These are phyloP conservation scores for Aspergillus quadrilineatus DNA, from an alignment of 2,329 filamentous ascomycete genomes.

Conservation along the genomic window DNA sequence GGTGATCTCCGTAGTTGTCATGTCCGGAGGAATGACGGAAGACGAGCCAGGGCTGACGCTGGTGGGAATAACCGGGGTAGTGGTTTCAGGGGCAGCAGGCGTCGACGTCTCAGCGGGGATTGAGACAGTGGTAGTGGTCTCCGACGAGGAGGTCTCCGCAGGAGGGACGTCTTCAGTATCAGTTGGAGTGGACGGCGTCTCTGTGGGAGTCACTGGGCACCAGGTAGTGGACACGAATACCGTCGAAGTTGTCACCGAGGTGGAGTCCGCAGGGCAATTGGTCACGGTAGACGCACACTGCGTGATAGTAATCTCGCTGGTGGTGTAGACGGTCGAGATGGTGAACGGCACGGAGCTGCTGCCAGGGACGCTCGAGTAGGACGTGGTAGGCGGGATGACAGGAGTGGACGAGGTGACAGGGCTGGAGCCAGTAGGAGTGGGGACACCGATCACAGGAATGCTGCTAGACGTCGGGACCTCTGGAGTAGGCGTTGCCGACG, in stretches of 20 bases:
- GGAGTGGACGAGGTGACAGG: constrained; percentile 22
- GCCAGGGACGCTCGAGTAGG: constrained; percentile 18
- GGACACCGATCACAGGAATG: constrained; percentile 11
- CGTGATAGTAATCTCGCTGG: constrained; percentile 39
- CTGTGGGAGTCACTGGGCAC: constrained; percentile 48
- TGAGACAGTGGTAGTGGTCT: constrained; percentile 10
- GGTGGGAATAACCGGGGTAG: not conserved
- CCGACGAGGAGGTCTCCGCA: constrained; percentile 13
- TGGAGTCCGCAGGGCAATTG: constrained; percentile 54
- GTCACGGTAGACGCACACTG: constrained; percentile 41
- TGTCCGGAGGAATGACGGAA: constrained; percentile 7
- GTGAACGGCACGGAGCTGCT: constrained; percentile 29
- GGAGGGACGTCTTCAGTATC: constrained; percentile 12
- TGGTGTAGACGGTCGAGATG: constrained; percentile 41
- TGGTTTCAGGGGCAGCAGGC: not conserved
- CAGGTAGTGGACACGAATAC: constrained; percentile 60
- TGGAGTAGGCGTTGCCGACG: constrained; percentile 2
- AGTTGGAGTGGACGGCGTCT: constrained; percentile 3
- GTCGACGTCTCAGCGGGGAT: constrained; percentile 14
- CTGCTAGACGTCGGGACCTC: constrained; percentile 15
- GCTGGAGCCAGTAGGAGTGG: constrained; percentile 19
- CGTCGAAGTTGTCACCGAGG: constrained; percentile 54
- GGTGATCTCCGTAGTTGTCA: constrained; percentile 19
- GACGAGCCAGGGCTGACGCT: constrained; percentile 5
- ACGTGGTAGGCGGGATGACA: constrained; percentile 16